Evolutionary conservation across 2,329 filamentous ascomycete genomes (phyloP).

Genomic region (Metarhizium brunneum): DNA sequence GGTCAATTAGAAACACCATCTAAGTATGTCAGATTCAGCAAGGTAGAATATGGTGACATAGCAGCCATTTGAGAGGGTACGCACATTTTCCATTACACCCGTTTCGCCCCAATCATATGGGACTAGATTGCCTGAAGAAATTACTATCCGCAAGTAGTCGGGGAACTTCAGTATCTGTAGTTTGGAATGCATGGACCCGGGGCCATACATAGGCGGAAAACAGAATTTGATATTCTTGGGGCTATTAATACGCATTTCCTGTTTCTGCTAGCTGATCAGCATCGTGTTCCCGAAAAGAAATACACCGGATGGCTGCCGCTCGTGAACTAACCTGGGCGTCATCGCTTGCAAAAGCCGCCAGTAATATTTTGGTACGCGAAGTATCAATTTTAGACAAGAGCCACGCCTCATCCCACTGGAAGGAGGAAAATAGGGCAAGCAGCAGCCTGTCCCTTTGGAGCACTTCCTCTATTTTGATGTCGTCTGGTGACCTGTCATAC

Average conservation of each 20-base stretch:
- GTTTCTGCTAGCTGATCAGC: constrained; percentile 26
- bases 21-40: constrained; percentile 20
- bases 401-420: constrained; percentile 79
- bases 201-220: constrained; percentile 72
- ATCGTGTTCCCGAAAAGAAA: neutral
- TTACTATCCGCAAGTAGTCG: constrained; percentile 63
- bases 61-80: constrained; percentile 12
- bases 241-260: constrained; percentile 37
- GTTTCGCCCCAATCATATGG: constrained; percentile 84
- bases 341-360: constrained; percentile 46
- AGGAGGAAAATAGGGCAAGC: constrained; percentile 77
- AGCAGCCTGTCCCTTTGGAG: constrained; percentile 63
- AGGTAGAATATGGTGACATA: too few relatives aligned
- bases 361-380: constrained; percentile 48
- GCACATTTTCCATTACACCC: constrained; percentile 75
- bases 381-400: constrained; percentile 61
- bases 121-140: constrained; percentile 82
- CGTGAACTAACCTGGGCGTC: constrained; percentile 38
- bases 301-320: neutral
- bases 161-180: constrained; percentile 79
- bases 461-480: constrained; percentile 84
- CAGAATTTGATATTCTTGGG: constrained; percentile 56
- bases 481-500: constrained; percentile 50
- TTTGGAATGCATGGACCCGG: constrained; percentile 86
- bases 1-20: constrained; percentile 85